A percentile compares a stretch with the other conserved stretches of the same genome.
phyloP scores from a whole-genome alignment of 2,329 filamentous ascomycete species.

The Sordariomycetes sp. region DNA sequence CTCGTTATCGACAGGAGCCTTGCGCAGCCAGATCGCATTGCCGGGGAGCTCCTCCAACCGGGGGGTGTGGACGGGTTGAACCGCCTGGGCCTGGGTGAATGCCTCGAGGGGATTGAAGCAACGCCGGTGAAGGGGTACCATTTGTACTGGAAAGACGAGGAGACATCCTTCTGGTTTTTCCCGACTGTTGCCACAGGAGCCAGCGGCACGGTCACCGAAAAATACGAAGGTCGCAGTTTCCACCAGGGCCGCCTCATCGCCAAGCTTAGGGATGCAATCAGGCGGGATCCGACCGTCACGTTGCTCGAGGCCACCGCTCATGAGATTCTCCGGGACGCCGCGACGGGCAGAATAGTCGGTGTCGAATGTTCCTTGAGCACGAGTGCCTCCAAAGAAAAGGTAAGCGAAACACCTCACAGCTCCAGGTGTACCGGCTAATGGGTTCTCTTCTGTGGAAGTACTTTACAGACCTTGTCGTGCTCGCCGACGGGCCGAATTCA shows the following conservation, averaged over 20 bases:
- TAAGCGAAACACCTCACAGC: too few relatives aligned
- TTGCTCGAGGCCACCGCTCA: neutral
- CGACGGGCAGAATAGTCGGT: neutral
- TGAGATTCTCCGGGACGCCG: neutral
- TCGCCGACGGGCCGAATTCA: neutral
- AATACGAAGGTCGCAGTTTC: neutral
- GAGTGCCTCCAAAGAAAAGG: too few relatives aligned
- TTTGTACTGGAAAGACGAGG: neutral
- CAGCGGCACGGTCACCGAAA: neutral
- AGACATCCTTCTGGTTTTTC: neutral
- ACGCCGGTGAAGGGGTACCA: neutral
- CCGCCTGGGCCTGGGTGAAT: neutral
- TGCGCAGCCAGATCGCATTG: neutral
- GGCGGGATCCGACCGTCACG: neutral
- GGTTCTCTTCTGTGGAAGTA: constrained; percentile 21
- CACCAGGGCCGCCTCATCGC: neutral
- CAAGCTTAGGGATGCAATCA: neutral
- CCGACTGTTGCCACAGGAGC: neutral
- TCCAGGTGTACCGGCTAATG: too few relatives aligned
- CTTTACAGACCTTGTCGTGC: neutral
- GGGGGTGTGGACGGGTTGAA: neutral
- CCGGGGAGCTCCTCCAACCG: neutral
- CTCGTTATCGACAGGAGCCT: constrained; percentile 37
- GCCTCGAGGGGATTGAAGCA: neutral
- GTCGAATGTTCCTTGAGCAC: neutral